A percentile compares a stretch with the other conserved stretches of the same genome.
Evolutionary conservation across 805 yeast species (phyloP).

Genomic region (Saccharomycopsis sp.): DNA sequence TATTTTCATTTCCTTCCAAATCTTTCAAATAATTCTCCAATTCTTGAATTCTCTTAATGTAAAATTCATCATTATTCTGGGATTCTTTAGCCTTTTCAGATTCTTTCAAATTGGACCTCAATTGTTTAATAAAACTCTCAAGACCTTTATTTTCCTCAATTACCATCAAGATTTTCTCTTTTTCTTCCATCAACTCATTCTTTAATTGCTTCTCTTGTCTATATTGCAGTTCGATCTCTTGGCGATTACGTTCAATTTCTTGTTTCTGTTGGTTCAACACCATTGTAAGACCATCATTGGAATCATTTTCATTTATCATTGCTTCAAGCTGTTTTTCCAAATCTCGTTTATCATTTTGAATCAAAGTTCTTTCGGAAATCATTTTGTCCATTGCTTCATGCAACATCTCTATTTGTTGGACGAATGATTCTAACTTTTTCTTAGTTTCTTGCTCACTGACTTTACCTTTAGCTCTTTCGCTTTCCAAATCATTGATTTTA

Average conservation of each 20-base stretch:
- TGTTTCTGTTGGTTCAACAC: slow-evolving; percentile 28
- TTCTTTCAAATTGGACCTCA: slow-evolving; percentile 38
- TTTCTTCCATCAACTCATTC: slow-evolving; percentile 31
- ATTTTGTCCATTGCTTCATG: slow-evolving; percentile 56
- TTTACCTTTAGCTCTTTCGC: slow-evolving; percentile 36
- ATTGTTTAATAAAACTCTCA: slow-evolving; percentile 45
- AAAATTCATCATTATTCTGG: slow-evolving; percentile 43
- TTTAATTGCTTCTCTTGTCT: slow-evolving; percentile 28
- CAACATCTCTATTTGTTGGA: slow-evolving; percentile 48
- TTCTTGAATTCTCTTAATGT: slow-evolving; percentile 49
- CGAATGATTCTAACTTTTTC: slow-evolving; percentile 37
- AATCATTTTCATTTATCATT: slow-evolving; percentile 28
- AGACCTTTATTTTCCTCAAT: slow-evolving; percentile 63
- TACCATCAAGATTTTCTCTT: slow-evolving; percentile 48
- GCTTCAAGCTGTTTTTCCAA: slow-evolving; percentile 40
- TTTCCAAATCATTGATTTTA: slow-evolving; percentile 35
- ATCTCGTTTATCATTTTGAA: slow-evolving; percentile 43
- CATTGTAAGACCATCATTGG: slow-evolving; percentile 25
- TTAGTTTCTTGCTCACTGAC: slow-evolving; percentile 40
- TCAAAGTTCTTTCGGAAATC: slow-evolving; percentile 52
- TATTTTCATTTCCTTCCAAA: slow-evolving; percentile 42
- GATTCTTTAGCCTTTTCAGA: slow-evolving; percentile 43
- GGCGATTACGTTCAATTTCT: slow-evolving; percentile 28
- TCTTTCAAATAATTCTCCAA: slow-evolving; percentile 45
- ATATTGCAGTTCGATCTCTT: slow-evolving; percentile 32